Evolutionary conservation across 176 grass and related monocot species (phyloP).

Genomic region (Paspalum vaginatum): DNA sequence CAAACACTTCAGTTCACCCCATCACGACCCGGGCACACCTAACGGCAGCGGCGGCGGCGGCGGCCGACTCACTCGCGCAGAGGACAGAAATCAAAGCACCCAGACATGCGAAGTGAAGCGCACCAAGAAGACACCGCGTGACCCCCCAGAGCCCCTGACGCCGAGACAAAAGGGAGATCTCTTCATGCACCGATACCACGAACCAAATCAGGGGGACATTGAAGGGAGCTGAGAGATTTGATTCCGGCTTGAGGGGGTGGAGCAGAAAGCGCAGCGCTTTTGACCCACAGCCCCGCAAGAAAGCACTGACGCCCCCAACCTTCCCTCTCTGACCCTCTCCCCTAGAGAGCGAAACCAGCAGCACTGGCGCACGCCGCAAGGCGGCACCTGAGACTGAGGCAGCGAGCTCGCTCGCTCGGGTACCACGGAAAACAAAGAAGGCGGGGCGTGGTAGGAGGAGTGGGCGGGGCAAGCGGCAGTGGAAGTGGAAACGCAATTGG

Average conservation of each 20-base stretch:
- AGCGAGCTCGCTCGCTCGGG: background rate
- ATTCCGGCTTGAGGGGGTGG: conserved; percentile 7
- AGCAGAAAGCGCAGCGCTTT: conserved; percentile 1
- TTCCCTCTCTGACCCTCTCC: background rate
- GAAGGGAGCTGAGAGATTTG: conserved; percentile 12
- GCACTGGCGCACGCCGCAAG: conserved; percentile 1
- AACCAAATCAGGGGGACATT: conserved; percentile 6
- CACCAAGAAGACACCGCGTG: background rate
- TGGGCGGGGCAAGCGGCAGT: conserved; percentile 30
- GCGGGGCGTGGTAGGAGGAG: background rate
- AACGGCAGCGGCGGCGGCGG: background rate
- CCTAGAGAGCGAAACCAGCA: background rate
- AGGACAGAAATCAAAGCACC: background rate
- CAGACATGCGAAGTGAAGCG: conserved; percentile 18
- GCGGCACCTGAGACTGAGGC: background rate
- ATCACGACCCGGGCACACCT: conserved; percentile 17
- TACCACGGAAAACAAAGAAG: conserved; percentile 19
- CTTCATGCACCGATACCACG: background rate
- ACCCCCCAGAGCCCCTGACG: conserved; percentile 21
- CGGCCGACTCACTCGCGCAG: conserved; percentile 10
- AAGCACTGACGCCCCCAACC: background rate
- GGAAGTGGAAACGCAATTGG: conserved; percentile 11
- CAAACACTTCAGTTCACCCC: conserved; percentile 37
- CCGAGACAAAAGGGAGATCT: conserved; percentile 6
- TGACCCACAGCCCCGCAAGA: conserved; percentile 3